Evolutionary conservation across 2,329 filamentous ascomycete genomes (phyloP).

Genomic region (Claviceps citrina): DNA sequence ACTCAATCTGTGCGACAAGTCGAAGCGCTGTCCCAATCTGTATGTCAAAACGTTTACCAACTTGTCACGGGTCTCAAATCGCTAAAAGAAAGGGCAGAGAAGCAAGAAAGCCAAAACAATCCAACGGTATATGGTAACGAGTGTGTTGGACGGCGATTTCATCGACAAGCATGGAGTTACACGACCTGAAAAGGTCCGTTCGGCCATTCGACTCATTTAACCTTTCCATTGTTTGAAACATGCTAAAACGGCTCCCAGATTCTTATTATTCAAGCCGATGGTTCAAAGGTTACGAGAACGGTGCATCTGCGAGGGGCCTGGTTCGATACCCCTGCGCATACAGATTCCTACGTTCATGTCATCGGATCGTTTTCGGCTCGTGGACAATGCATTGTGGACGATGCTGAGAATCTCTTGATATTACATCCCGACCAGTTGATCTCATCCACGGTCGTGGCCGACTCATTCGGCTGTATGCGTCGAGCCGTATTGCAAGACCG

Average conservation of each 20-base stretch:
- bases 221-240: not conserved
- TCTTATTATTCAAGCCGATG: slow-evolving; percentile 68
- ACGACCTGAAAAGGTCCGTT: slow-evolving; percentile 54
- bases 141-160: slow-evolving; percentile 56
- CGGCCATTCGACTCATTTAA: slow-evolving; percentile 5
- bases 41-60: slow-evolving; percentile 19
- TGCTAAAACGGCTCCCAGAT: slow-evolving; percentile 35
- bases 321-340: slow-evolving; percentile 63
- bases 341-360: slow-evolving; percentile 69
- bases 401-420: slow-evolving; percentile 70
- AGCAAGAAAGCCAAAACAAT: slow-evolving; percentile 56
- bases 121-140: slow-evolving; percentile 71
- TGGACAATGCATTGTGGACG: slow-evolving; percentile 69
- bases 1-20: slow-evolving; percentile 43
- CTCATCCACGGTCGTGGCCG: slow-evolving; percentile 88
- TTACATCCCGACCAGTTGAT: slow-evolving; percentile 91
- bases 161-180: slow-evolving; percentile 43
- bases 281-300: slow-evolving; percentile 45
- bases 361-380: slow-evolving; percentile 58
- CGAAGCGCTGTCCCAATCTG: slow-evolving; percentile 16
- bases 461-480: slow-evolving; percentile 83
- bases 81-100: slow-evolving; percentile 54
- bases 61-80: slow-evolving; percentile 17
- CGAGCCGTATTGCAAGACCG: slow-evolving; percentile 88
- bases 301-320: slow-evolving; percentile 75